Evolutionary conservation across 2,329 filamentous ascomycete species (phyloP).

Genomic region (Colletotrichum coccodes): DNA sequence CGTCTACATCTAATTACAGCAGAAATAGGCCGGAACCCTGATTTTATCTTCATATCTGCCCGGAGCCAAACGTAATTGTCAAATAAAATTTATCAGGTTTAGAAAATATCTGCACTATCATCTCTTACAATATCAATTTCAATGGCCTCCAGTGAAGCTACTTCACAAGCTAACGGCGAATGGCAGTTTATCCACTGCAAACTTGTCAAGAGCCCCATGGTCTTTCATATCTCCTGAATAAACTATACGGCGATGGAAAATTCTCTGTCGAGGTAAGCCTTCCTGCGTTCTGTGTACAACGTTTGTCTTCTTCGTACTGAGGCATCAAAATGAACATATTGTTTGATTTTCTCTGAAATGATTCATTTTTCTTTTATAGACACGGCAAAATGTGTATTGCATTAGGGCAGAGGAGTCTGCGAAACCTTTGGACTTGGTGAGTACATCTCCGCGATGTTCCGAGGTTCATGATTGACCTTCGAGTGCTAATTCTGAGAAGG

Average conservation of each 20-base stretch:
- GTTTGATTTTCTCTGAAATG: neutral
- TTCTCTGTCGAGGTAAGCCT: neutral
- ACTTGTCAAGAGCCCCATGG: neutral
- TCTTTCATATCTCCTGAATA: slow-evolving; percentile 20
- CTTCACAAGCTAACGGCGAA: neutral
- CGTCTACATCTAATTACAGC: no score
- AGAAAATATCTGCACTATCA: neutral
- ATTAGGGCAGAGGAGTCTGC: neutral
- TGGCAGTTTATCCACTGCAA: slow-evolving; percentile 19
- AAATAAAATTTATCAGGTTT: no score
- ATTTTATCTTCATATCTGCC: no score
- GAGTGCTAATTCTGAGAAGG: neutral
- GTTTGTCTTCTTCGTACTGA: no score
- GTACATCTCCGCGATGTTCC: neutral
- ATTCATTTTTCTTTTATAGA: neutral
- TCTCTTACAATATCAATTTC: neutral
- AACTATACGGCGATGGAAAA: neutral
- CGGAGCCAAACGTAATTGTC: no score
- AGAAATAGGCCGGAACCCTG: no score
- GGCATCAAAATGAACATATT: no score
- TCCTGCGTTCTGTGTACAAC: no score
- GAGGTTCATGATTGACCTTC: neutral
- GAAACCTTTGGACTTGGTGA: neutral
- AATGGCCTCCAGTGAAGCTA: neutral
- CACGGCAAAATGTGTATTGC: neutral